Evolutionary conservation across 2,329 filamentous ascomycete genomes (phyloP).

Genomic region (Apiospora koreana): DNA sequence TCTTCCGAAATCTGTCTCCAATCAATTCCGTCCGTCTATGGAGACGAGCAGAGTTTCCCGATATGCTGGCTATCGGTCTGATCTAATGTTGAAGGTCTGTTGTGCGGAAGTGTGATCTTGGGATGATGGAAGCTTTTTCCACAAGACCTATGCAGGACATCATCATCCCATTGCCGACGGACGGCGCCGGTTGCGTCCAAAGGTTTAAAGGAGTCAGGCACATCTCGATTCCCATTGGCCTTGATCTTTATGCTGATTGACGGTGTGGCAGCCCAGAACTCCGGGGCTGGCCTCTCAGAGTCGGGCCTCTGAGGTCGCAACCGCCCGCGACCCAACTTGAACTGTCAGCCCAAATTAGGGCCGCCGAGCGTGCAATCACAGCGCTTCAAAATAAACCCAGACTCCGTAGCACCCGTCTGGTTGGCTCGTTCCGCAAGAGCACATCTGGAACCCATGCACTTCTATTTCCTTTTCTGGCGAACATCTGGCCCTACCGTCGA

Average conservation of each 20-base stretch:
- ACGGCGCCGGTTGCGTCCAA: not conserved
- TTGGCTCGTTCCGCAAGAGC: slow-evolving; percentile 5
- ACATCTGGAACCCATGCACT: not conserved
- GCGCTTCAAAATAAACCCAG: slow-evolving; percentile 13
- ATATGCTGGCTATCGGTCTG: not conserved
- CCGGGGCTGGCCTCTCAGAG: not conserved
- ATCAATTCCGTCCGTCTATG: not conserved
- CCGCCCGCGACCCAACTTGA: slow-evolving; percentile 13
- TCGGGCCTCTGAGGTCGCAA: not conserved
- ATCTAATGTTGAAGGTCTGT: not conserved
- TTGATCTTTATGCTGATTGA: not conserved
- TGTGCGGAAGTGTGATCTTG: not conserved
- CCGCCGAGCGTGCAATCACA: slow-evolving; percentile 8
- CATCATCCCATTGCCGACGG: not conserved
- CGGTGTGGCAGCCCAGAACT: slow-evolving; percentile 2
- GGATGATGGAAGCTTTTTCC: not conserved
- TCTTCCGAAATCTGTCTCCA: too few relatives aligned
- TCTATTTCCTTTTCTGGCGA: not conserved
- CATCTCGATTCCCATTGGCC: not conserved
- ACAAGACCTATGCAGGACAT: not conserved
- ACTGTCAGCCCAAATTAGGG: slow-evolving; percentile 2
- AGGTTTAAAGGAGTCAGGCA: not conserved
- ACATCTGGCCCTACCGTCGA: not conserved
- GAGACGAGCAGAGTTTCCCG: not conserved
- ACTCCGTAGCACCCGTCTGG: not conserved